Evolutionary conservation across 2,329 filamentous ascomycete genomes (phyloP).

Genomic region (Neocatenulostroma microsporum): DNA sequence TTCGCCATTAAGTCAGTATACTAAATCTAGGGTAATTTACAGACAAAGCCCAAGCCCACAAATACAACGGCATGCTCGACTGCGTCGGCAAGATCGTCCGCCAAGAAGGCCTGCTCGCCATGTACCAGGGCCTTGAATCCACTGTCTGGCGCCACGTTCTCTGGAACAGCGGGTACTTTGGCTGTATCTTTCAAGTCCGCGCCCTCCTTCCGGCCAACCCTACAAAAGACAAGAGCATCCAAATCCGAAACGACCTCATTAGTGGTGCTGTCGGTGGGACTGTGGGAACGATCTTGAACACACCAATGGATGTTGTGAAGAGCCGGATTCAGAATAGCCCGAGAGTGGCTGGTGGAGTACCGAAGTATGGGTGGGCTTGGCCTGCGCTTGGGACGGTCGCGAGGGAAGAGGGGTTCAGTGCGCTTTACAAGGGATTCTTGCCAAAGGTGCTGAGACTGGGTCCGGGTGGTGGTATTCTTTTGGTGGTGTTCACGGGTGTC

Average conservation of each 20-base stretch:
- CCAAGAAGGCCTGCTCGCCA: conserved; percentile 72
- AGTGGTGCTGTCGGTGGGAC: conserved; percentile 86
- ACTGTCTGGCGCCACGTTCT: conserved; percentile 92
- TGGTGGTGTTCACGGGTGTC: conserved; percentile 79
- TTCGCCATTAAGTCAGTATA: no score
- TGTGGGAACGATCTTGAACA: conserved; percentile 85
- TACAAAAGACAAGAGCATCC: conserved; percentile 67
- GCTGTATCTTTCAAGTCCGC: conserved; percentile 96
- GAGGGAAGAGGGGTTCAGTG: conserved; percentile 84
- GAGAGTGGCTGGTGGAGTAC: conserved; percentile 66
- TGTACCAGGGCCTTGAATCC: conserved; percentile 95
- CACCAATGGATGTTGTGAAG: conserved; percentile 95
- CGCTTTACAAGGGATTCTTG: conserved; percentile 95
- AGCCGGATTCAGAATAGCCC: conserved; percentile 92
- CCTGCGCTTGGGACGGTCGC: conserved; percentile 77
- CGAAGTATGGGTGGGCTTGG: conserved; percentile 99
- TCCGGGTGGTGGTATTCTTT: conserved; percentile 64
- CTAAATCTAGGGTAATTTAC: neutral
- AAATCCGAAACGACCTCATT: conserved; percentile 81
- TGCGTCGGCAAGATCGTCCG: conserved; percentile 73
- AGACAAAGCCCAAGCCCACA: conserved; percentile 85
- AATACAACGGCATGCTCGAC: conserved; percentile 76
- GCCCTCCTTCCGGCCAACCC: conserved; percentile 62
- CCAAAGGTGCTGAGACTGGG: conserved; percentile 82
- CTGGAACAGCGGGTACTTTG: conserved; percentile 96